Conservation (phyloP, 2,329 filamentous ascomycete species). For the Botryotinia globosa region DNA sequence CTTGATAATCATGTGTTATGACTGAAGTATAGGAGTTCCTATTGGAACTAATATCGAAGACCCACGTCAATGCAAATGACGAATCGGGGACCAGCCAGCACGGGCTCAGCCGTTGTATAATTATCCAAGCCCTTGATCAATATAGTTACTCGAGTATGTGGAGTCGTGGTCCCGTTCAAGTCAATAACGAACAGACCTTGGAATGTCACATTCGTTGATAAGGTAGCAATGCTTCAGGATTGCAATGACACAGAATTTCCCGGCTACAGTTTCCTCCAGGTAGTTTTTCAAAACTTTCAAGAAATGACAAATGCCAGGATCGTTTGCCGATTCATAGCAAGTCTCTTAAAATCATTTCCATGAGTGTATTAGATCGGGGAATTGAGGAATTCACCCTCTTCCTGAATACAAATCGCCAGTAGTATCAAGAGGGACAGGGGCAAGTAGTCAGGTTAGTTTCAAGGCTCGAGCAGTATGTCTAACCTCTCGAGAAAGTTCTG, state of each 20-base stretch:
- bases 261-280: not conserved
- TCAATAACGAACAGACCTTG: not conserved
- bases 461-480: not conserved
- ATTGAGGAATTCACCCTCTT: not conserved
- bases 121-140: not conserved
- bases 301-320: not conserved
- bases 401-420: not conserved
- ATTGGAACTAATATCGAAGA: not conserved
- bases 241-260: too few species aligned
- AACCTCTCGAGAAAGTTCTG: not conserved
- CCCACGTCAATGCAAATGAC: not conserved
- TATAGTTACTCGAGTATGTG: not conserved
- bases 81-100: not conserved
- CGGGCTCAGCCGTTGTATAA: constrained; percentile 2
- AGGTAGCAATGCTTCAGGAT: constrained; percentile 1
- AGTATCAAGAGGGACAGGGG: not conserved
- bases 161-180: not conserved
- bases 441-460: not conserved
- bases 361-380: not conserved
- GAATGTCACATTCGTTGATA: not conserved
- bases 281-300: too few species aligned
- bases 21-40: not conserved
- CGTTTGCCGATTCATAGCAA: not conserved
- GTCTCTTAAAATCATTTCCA: too few species aligned
- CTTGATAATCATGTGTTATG: not conserved